Percentiles rank a stretch among this genome's conserved stretches.
Conservation (phyloP, 148 eudicot species). For the Chenopodium suecicum region DNA sequence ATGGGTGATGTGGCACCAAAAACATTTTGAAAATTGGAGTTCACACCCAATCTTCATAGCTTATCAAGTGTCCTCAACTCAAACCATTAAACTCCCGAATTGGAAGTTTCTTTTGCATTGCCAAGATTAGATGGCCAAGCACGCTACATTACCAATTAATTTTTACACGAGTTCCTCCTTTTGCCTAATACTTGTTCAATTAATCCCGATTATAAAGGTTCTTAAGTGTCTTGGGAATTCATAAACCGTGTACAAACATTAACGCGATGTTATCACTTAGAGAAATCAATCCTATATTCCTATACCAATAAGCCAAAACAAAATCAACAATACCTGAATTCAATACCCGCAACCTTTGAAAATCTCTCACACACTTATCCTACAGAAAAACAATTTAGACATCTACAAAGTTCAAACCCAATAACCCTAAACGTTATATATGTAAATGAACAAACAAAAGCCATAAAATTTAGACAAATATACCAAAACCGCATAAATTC, state of each 20-base stretch:
- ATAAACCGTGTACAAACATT: neutral
- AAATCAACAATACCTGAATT: neutral
- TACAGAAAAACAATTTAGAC: neutral
- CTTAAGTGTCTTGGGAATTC: neutral
- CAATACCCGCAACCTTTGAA: neutral
- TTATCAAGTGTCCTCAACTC: neutral
- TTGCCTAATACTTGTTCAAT: neutral
- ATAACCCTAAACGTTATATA: neutral
- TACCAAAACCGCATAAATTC: neutral
- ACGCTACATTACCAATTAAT: neutral
- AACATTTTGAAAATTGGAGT: neutral
- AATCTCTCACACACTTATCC: neutral
- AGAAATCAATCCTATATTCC: neutral
- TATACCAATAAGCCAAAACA: neutral
- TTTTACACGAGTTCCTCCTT: neutral
- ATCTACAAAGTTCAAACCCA: neutral
- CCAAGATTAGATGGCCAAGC: neutral
- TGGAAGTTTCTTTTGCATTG: no score
- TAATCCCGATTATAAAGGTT: neutral
- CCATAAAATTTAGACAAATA: no score
- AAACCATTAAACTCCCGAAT: neutral
- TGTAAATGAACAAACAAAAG: no score
- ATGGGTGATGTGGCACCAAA: neutral
- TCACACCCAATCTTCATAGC: neutral
- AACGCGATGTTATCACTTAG: neutral